Evolutionary conservation across 768 basidiomycete genomes (phyloP).

Genomic region (Tremella fuciformis): DNA sequence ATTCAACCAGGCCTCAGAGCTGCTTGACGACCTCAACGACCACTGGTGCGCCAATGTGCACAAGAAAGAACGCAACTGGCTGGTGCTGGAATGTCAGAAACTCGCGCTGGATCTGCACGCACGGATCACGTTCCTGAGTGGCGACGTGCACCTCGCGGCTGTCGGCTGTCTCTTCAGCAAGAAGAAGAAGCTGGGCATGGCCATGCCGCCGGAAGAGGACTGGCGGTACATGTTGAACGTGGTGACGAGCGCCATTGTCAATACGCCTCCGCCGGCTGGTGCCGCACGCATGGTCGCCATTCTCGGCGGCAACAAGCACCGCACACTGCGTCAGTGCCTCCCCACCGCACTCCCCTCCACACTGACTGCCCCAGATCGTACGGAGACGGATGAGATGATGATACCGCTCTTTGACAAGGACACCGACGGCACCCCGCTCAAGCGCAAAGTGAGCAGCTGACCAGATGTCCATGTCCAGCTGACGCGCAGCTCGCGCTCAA

Average conservation of each 20-base stretch:
- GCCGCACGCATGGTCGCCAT: slow-evolving; percentile 78
- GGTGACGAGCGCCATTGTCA: slow-evolving; percentile 71
- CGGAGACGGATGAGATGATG: slow-evolving; percentile 81
- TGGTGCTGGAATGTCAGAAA: slow-evolving; percentile 73
- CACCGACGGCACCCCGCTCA: slow-evolving; percentile 70
- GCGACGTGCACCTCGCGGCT: slow-evolving; percentile 90
- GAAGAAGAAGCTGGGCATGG: slow-evolving; percentile 23
- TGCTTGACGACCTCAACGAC: slow-evolving; percentile 90
- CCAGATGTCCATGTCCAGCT: not conserved
- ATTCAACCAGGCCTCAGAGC: slow-evolving; percentile 62
- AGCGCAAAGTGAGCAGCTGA: slow-evolving; percentile 56
- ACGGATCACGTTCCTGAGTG: slow-evolving; percentile 80
- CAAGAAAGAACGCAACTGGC: slow-evolving; percentile 85
- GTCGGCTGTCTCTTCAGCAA: slow-evolving; percentile 57
- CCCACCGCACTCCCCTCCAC: not conserved
- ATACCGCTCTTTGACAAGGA: slow-evolving; percentile 73
- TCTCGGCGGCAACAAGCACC: slow-evolving; percentile 71
- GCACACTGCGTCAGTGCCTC: slow-evolving; percentile 65
- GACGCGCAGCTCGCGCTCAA: slow-evolving; percentile 67
- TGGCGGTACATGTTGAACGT: slow-evolving; percentile 84
- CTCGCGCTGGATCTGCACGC: slow-evolving; percentile 64
- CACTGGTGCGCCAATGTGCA: slow-evolving; percentile 77
- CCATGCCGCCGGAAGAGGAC: slow-evolving; percentile 59
- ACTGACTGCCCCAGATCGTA: slow-evolving; percentile 40
- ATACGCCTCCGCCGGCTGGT: slow-evolving; percentile 65